Percentiles rank a stretch among this genome's conserved stretches.
These are phyloP conservation scores for Xylaria sp. DNA, from an alignment of 2,329 filamentous ascomycete genomes.

Conservation along the genomic window DNA sequence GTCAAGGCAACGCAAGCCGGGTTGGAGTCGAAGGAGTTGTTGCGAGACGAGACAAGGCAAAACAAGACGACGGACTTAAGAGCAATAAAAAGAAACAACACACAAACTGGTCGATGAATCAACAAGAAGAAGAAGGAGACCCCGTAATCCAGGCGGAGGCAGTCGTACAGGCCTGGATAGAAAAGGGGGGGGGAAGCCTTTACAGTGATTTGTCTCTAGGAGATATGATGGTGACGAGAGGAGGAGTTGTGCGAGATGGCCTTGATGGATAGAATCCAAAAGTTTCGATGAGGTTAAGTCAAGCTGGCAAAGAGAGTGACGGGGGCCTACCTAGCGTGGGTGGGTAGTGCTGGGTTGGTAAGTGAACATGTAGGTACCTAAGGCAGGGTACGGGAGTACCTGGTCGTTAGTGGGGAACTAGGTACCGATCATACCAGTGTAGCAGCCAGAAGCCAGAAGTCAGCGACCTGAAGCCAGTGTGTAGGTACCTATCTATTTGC, in stretches of 20 bases:
- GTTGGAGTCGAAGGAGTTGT: constrained; percentile 34
- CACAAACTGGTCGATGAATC: constrained; percentile 26
- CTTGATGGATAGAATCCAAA: constrained; percentile 38
- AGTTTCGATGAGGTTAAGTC: constrained; percentile 39
- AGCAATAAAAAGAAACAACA: constrained; percentile 29
- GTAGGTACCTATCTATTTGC: not conserved
- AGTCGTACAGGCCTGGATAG: constrained; percentile 22
- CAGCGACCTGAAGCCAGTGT: not conserved
- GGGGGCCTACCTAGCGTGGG: constrained; percentile 35
- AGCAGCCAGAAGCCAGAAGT: not conserved
- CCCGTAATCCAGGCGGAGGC: constrained; percentile 23
- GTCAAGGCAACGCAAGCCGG: constrained; percentile 21
- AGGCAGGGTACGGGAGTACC: constrained; percentile 3
- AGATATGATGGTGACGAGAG: constrained; percentile 29
- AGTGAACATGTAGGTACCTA: constrained; percentile 5
- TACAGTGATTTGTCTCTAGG: constrained; percentile 34
- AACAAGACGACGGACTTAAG: constrained; percentile 28
- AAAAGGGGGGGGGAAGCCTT: constrained; percentile 3
- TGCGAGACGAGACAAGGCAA: constrained; percentile 34
- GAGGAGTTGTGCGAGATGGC: constrained; percentile 29
- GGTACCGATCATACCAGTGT: not conserved
- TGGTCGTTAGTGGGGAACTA: not conserved
- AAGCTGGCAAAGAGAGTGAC: constrained; percentile 35
- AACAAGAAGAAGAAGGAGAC: constrained; percentile 31
- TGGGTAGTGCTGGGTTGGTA: constrained; percentile 17